A percentile compares a stretch with the other conserved stretches of the same genome.
Evolutionary conservation across 768 basidiomycete genomes (phyloP).

Genomic region (Leccinum sublutescens): DNA sequence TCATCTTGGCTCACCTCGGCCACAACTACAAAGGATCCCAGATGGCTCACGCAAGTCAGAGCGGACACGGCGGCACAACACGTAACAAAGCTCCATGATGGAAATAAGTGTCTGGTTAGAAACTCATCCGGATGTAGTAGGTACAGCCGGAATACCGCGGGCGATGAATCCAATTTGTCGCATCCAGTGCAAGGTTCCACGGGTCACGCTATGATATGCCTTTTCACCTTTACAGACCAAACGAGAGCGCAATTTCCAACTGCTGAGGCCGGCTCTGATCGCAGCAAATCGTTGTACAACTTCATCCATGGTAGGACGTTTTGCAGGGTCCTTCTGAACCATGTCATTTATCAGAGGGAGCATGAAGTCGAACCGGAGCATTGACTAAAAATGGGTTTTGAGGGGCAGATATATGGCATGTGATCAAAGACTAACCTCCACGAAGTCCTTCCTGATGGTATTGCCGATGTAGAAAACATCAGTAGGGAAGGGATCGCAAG

Average conservation of each 20-base stretch:
- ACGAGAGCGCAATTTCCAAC: slow-evolving; percentile 31
- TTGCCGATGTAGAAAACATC: not conserved
- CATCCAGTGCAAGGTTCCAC: slow-evolving; percentile 22
- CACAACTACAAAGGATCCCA: not conserved
- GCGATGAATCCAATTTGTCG: slow-evolving; percentile 20
- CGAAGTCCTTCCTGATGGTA: not conserved
- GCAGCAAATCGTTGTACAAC: slow-evolving; percentile 16
- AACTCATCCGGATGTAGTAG: not conserved
- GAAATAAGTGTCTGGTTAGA: not conserved
- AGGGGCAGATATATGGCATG: not conserved
- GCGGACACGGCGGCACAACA: not conserved
- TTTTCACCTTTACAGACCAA: slow-evolving; percentile 8
- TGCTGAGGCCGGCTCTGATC: slow-evolving; percentile 11
- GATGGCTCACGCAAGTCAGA: not conserved
- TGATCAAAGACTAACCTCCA: rapidly evolving
- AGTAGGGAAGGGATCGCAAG: not conserved
- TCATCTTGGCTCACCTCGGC: not conserved
- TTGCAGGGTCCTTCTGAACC: slow-evolving; percentile 35
- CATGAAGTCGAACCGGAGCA: slow-evolving; percentile 31
- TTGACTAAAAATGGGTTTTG: not conserved
- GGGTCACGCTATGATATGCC: not conserved
- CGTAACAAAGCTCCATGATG: not conserved
- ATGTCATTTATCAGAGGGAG: slow-evolving; percentile 36
- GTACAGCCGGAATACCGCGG: slow-evolving; percentile 19
- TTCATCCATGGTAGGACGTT: slow-evolving; percentile 38